Conservation (phyloP, 225 moss, liverwort and hornwort genomes). For the Sphagnum contortum region DNA sequence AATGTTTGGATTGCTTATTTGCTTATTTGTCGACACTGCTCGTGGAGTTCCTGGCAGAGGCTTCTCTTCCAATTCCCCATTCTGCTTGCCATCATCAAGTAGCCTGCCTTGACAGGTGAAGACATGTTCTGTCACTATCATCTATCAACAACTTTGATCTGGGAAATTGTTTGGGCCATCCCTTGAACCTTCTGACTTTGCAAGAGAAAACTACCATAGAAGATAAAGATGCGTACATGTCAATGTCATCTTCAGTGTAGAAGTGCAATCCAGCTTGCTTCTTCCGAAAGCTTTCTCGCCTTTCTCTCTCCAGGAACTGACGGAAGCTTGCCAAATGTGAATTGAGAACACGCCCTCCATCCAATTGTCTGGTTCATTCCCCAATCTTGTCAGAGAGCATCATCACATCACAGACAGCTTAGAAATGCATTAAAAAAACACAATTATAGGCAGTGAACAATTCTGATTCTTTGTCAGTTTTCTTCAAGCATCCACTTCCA, state of each 20-base stretch:
- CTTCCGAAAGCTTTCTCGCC: conserved; percentile 46
- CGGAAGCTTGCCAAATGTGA: conserved; percentile 47
- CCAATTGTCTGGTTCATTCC: conserved; percentile 37
- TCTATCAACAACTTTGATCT: too few relatives aligned
- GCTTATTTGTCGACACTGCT: conserved; percentile 11
- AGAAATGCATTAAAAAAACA: too few relatives aligned
- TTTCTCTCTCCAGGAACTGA: conserved; percentile 53
- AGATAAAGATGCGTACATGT: conserved; percentile 32
- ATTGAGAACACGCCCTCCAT: conserved; percentile 40
- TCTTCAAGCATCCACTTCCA: too few relatives aligned
- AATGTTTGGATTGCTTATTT: conserved; percentile 12
- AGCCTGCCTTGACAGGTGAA: conserved; percentile 25
- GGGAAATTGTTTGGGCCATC: too few relatives aligned
- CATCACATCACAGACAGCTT: too few relatives aligned
- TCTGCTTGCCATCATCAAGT: conserved; percentile 39
- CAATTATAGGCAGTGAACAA: too few relatives aligned
- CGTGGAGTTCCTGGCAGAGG: conserved; percentile 33
- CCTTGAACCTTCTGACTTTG: background rate
- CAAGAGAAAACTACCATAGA: background rate
- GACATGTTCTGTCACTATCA: background rate
- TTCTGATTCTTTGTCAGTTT: too few relatives aligned
- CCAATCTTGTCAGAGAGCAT: background rate
- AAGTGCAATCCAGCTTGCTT: conserved; percentile 56
- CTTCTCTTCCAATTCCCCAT: conserved; percentile 32
- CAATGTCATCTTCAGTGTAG: conserved; percentile 52